Evolutionary conservation across 495 filamentous ascomycete species (phyloP).

Genomic region (Podospora sp.): DNA sequence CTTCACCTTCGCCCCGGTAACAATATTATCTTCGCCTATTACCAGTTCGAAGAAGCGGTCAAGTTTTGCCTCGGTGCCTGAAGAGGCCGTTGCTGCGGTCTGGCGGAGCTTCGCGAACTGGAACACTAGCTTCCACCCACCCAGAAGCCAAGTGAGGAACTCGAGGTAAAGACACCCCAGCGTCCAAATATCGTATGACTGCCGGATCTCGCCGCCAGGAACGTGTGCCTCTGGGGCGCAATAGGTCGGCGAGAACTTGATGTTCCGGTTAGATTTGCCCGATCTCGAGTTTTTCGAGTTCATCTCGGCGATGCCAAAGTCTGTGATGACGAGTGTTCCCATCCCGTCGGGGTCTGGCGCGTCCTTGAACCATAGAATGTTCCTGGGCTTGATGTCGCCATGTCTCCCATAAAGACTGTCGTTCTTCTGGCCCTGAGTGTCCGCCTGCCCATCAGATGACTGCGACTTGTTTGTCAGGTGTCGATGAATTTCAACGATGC

Average conservation of each 20-base stretch:
- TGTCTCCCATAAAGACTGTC: constrained; percentile 12
- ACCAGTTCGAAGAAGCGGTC: constrained; percentile 10
- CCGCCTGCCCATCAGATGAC: neutral
- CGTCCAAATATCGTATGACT: constrained; percentile 32
- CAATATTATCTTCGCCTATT: neutral
- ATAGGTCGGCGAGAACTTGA: constrained; percentile 20
- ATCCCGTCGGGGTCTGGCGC: neutral
- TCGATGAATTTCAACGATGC: constrained; percentile 12
- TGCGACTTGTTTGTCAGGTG: neutral
- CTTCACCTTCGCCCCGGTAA: neutral
- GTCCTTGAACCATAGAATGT: constrained; percentile 22
- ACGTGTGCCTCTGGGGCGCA: constrained; percentile 27
- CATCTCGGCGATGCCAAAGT: constrained; percentile 23
- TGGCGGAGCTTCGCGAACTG: neutral
- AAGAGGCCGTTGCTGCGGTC: neutral
- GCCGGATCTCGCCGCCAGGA: neutral
- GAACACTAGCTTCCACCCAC: constrained; percentile 19
- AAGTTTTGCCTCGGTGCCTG: constrained; percentile 5
- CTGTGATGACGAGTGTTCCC: constrained; percentile 16
- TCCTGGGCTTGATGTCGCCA: constrained; percentile 24
- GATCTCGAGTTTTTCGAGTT: neutral
- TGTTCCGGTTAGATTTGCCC: neutral
- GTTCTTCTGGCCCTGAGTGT: neutral
- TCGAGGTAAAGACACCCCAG: constrained; percentile 35
- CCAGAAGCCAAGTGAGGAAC: constrained; percentile 29